phyloP scores from a whole-genome alignment of 129 eudicot genomes.

The Chrysanthemum seticuspe region DNA sequence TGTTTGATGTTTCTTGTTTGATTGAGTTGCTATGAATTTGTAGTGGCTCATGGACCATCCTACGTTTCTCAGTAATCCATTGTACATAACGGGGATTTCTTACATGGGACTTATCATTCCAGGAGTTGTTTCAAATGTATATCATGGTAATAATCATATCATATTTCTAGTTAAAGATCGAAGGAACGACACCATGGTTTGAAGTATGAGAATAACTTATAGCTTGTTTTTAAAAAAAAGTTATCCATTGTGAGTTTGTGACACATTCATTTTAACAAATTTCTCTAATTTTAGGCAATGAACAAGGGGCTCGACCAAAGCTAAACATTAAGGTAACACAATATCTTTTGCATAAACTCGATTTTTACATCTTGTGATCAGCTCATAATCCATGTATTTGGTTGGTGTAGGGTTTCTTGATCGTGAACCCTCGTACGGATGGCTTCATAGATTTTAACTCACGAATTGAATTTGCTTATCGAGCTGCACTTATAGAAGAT shows the following conservation, averaged over 20 bases:
- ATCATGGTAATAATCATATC: constrained; percentile 13
- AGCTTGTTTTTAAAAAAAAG: neutral
- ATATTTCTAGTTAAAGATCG: neutral
- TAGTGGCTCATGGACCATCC: constrained; percentile 43
- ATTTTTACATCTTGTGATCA: neutral
- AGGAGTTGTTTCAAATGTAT: constrained; percentile 28
- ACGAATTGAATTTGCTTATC: constrained; percentile 29
- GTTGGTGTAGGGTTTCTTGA: constrained; percentile 37
- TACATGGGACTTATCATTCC: constrained; percentile 38
- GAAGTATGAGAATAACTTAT: too few species aligned
- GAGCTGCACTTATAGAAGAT: constrained; percentile 34
- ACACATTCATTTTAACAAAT: neutral
- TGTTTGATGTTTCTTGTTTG: neutral
- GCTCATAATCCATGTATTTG: neutral
- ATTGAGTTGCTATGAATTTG: constrained; percentile 1
- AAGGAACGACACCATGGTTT: neutral
- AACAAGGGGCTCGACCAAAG: constrained; percentile 21
- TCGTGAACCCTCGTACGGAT: constrained; percentile 31
- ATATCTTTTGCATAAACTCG: neutral
- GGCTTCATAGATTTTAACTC: constrained; percentile 28
- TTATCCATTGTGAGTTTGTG: neutral
- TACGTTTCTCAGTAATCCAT: constrained; percentile 27
- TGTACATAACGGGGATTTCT: constrained; percentile 38
- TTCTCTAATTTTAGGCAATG: constrained; percentile 27
- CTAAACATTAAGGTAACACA: constrained; percentile 30